Evolutionary conservation across 257 asterid species (phyloP).

Genomic region (Solanum phureja): DNA sequence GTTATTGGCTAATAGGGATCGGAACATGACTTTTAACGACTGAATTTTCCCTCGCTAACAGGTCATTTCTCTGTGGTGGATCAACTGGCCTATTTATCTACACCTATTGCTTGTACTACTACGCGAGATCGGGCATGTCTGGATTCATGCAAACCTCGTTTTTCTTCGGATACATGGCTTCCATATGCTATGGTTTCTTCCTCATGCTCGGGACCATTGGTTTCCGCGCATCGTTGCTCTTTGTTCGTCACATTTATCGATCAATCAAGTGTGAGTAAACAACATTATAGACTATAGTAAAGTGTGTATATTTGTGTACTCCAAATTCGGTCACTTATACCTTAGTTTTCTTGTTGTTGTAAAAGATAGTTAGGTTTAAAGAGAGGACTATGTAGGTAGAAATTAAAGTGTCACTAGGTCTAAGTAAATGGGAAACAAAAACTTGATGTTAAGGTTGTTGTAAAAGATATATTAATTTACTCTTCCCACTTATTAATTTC

Average conservation of each 20-base stretch:
- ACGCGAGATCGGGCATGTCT: constrained; percentile 7
- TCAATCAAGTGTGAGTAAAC: constrained; percentile 20
- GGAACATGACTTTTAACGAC: neutral
- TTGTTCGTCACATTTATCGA: constrained; percentile 12
- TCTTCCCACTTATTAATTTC: neutral
- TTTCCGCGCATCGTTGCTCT: constrained; percentile 7
- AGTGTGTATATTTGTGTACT: neutral
- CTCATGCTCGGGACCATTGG: constrained; percentile 22
- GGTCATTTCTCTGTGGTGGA: constrained; percentile 22
- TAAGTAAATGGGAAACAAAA: neutral
- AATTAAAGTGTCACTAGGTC: neutral
- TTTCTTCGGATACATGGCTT: constrained; percentile 28
- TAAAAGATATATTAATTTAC: neutral
- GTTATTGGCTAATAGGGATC: neutral
- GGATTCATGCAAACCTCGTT: constrained; percentile 22
- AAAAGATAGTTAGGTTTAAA: neutral
- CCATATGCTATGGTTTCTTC: constrained; percentile 19
- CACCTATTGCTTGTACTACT: constrained; percentile 12
- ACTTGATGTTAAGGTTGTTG: neutral
- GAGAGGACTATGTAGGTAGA: neutral
- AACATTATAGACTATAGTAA: neutral
- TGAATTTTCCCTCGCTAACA: neutral
- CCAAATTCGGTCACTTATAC: neutral
- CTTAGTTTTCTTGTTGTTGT: neutral
- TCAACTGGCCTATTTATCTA: constrained; percentile 14